A percentile compares a stretch with the other conserved stretches of the same genome.
phyloP scores from a whole-genome alignment of 2,329 filamentous ascomycete genomes.

The Xylaria polymorpha region DNA sequence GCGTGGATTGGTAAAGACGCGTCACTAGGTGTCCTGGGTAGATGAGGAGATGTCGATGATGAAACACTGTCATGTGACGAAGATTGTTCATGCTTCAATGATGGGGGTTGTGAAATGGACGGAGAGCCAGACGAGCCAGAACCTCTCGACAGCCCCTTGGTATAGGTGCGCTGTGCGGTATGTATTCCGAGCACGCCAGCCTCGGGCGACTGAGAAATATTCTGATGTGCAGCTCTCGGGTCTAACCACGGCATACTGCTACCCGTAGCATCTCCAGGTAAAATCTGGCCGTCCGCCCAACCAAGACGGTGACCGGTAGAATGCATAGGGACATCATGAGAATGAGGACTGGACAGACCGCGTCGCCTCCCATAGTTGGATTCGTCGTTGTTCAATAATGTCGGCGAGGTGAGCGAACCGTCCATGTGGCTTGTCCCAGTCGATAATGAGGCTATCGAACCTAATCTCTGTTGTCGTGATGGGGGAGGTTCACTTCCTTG shows the following conservation, averaged over 20 bases:
- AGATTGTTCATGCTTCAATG: slow-evolving; percentile 56
- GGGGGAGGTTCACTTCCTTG: slow-evolving; percentile 62
- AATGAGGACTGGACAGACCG: slow-evolving; percentile 47
- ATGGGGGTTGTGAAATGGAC: slow-evolving; percentile 53
- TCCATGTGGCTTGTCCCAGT: slow-evolving; percentile 54
- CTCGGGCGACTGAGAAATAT: slow-evolving; percentile 46
- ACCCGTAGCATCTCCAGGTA: slow-evolving; percentile 36
- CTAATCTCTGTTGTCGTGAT: slow-evolving; percentile 59
- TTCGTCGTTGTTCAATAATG: slow-evolving; percentile 53
- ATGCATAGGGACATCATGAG: slow-evolving; percentile 45
- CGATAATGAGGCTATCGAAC: slow-evolving; percentile 59
- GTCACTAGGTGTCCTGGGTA: slow-evolving; percentile 61
- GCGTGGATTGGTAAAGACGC: slow-evolving; percentile 66
- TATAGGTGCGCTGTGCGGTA: slow-evolving; percentile 30
- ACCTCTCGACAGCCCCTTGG: slow-evolving; percentile 20
- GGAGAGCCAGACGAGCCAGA: slow-evolving; percentile 41
- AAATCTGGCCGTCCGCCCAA: slow-evolving; percentile 42
- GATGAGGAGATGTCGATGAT: slow-evolving; percentile 55
- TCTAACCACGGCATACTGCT: slow-evolving; percentile 43
- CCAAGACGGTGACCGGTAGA: slow-evolving; percentile 38
- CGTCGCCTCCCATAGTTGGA: slow-evolving; percentile 37
- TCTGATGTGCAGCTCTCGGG: slow-evolving; percentile 39
- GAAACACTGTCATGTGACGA: slow-evolving; percentile 53
- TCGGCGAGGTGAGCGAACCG: slow-evolving; percentile 59
- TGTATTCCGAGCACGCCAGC: slow-evolving; percentile 38